phyloP scores from a whole-genome alignment of 441 rosid genomes.

The Adansonia gregorii region DNA sequence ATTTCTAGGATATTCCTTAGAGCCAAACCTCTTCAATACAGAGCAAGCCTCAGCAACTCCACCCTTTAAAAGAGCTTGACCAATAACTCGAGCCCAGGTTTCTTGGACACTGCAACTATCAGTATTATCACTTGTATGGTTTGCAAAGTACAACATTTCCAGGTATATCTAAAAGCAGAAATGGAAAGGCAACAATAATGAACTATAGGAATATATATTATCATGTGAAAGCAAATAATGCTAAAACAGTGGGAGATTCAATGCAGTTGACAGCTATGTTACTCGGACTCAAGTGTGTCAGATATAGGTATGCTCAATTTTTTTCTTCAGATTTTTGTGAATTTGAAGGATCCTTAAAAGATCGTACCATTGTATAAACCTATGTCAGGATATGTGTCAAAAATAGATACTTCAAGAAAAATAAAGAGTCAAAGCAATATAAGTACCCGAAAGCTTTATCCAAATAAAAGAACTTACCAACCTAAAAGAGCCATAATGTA shows the following conservation, averaged over 20 bases:
- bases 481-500: background rate
- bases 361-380: too few species aligned
- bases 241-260: background rate
- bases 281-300: too few species aligned
- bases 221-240: background rate
- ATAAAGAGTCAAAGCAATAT: too few species aligned
- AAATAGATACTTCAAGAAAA: too few species aligned
- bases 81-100: constrained; percentile 93
- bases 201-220: background rate
- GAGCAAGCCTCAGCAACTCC: constrained; percentile 96
- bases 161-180: constrained; percentile 68
- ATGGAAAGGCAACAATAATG: constrained; percentile 25
- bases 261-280: background rate
- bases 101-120: constrained; percentile 90
- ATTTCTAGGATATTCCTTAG: constrained; percentile 84
- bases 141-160: constrained; percentile 95
- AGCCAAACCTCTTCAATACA: constrained; percentile 85
- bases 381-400: too few species aligned
- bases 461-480: background rate
- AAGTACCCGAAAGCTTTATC: background rate
- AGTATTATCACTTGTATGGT: constrained; percentile 74
- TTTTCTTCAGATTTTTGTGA: too few species aligned
- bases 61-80: constrained; percentile 85
- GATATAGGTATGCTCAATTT: too few species aligned
- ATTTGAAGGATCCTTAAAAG: too few species aligned